These are phyloP conservation scores for Backusella tarrabulga DNA, from an alignment of 192 early-diverging fungal species.

Conservation along the genomic window DNA sequence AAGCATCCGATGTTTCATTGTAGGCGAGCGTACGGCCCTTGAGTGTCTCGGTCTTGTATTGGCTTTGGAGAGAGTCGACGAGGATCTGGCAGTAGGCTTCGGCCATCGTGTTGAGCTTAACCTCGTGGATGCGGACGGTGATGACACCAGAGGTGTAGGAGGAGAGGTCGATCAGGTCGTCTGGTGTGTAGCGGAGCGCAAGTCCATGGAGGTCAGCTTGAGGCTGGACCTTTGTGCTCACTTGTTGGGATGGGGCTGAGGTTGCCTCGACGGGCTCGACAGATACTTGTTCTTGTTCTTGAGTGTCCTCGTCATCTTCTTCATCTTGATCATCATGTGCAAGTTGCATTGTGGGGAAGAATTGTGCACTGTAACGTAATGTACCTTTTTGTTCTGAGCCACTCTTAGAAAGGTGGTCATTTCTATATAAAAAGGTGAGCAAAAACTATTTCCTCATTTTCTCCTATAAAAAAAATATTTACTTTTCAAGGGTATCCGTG, in stretches of 20 bases:
- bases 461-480: background rate
- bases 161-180: constrained; percentile 28
- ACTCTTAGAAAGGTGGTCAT: constrained; percentile 24
- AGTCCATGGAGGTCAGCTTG: constrained; percentile 24
- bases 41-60: constrained; percentile 38
- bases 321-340: background rate
- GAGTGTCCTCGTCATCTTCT: background rate
- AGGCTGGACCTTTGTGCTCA: background rate
- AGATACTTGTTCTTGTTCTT: constrained; percentile 13
- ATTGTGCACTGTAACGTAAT: constrained; percentile 39
- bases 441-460: background rate
- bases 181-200: constrained; percentile 24
- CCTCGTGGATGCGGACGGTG: constrained; percentile 49
- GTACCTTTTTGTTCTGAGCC: constrained; percentile 26
- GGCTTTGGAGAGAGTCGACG: constrained; percentile 37
- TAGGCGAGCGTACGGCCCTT: constrained; percentile 26
- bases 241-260: background rate
- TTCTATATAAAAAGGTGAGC: constrained; percentile 9
- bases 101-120: background rate
- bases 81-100: constrained; percentile 49
- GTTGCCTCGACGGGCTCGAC: no score
- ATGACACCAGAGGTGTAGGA: constrained; percentile 51
- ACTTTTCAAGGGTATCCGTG: background rate
- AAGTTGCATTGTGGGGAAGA: constrained; percentile 33
- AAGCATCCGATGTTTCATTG: constrained; percentile 36